These are phyloP conservation scores for Suillus paluster DNA, from an alignment of 768 basidiomycete species.

Conservation along the genomic window DNA sequence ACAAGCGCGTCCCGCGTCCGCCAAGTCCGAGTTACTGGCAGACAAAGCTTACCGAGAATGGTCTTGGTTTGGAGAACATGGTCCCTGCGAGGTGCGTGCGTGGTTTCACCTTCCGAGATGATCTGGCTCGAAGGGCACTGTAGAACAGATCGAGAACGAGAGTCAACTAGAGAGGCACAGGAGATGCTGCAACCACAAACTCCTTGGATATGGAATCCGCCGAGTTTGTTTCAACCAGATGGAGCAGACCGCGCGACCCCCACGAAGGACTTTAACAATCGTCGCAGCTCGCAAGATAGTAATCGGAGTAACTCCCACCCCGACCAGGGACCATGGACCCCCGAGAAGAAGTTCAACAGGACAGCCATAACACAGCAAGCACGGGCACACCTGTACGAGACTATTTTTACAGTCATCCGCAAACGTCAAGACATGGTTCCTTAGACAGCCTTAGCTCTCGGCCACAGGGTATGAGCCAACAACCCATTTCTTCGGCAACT, in stretches of 20 bases:
- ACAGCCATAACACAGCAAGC: constrained; percentile 12
- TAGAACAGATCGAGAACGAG: constrained; percentile 19
- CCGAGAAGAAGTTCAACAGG: constrained; percentile 28
- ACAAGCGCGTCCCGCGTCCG: constrained; percentile 63
- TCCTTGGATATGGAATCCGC: constrained; percentile 78
- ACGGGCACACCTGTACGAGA: constrained; percentile 27
- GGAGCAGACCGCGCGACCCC: constrained; percentile 17
- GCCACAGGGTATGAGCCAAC: constrained; percentile 4
- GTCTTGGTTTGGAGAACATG: constrained; percentile 68
- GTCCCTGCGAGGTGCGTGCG: constrained; percentile 57
- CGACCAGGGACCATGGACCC: constrained; percentile 30
- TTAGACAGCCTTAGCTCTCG: constrained; percentile 4
- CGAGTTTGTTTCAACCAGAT: constrained; percentile 42
- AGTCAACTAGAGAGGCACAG: constrained; percentile 38
- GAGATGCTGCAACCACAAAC: constrained; percentile 50
- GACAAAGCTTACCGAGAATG: constrained; percentile 61
- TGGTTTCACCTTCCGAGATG: neutral
- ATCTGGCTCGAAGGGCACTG: constrained; percentile 16
- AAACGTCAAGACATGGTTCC: constrained; percentile 13
- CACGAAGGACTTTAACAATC: constrained; percentile 14
- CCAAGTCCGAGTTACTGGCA: constrained; percentile 71
- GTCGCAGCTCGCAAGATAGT: constrained; percentile 25
- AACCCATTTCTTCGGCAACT: constrained; percentile 1
- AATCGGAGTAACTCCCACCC: constrained; percentile 31
- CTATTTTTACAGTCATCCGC: constrained; percentile 20